Base-by-base conservation (phyloP, 2,329 filamentous ascomycete genomes). In the Neocatenulostroma microsporum region DNA sequence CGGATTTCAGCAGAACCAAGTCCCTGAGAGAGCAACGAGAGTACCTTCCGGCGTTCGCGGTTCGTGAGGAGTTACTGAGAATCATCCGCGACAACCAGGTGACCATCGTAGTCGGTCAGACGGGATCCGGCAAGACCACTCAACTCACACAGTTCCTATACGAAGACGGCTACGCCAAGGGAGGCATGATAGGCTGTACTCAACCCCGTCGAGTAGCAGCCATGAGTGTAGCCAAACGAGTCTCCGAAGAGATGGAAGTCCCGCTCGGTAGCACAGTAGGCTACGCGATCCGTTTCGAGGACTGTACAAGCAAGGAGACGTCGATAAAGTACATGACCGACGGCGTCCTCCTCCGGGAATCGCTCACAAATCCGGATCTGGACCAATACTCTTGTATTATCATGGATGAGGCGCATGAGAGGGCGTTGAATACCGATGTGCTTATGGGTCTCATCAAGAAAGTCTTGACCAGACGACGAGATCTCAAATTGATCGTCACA, bases 271-370 rank as follows among this genome's bases (percentile, higher is more conserved):
- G 82, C 39, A 75, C 81, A 1, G 93, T 98, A 24, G 91, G 91
- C 20, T 98, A 98, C 61, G 87, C 91, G 1, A 98, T 98, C 57
- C 87, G 91, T 36, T 98, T 98, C 54, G 91, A 98, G 58, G 93
- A 98, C 59, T 95, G 88, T 61, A 98, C 91, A 1, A 94, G 86
- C 67, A 86, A 87, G 49, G 83, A 96, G 40, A 98, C 91, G 0
- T 72, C 81, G 41, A 96, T 98, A 66, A 98, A 98, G 63, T 98
- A 98, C 62, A 95, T 98, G 88, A 98, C 91, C 0, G 93, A 98
- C 55, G 91, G 91, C 67, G 85, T 98, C 15, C 68, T 98, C 29
- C 73, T 98, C 21, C 77, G 91, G 65, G 93, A 98, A 56, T 95
- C 87, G 5, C 71, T 98, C 9, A 88, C 87, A 41, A 89, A 96